These are phyloP conservation scores for Talaromyces piceae DNA, from an alignment of 2,329 filamentous ascomycete genomes.

Conservation along the genomic window DNA sequence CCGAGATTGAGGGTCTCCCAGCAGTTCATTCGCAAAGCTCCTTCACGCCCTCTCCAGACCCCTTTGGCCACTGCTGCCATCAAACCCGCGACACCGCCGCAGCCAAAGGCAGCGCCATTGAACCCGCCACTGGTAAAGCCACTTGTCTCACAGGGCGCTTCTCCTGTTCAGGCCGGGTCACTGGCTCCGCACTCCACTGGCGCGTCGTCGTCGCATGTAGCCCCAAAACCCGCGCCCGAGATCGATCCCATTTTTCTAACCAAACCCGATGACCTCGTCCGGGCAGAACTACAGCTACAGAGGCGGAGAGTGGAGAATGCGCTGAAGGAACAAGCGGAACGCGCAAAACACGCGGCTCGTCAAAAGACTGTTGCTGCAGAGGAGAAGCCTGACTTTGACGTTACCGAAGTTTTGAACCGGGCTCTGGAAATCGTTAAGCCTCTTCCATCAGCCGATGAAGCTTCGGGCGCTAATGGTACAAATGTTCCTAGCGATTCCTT, in stretches of 20 bases:
- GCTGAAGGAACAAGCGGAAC: slow-evolving; percentile 69
- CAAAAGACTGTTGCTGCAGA: slow-evolving; percentile 46
- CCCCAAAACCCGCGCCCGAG: slow-evolving; percentile 51
- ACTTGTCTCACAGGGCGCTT: slow-evolving; percentile 11
- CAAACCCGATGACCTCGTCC: slow-evolving; percentile 77
- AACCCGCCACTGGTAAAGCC: slow-evolving; percentile 15
- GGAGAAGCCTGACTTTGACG: slow-evolving; percentile 57
- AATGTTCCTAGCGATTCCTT: slow-evolving; percentile 69
- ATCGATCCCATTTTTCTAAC: slow-evolving; percentile 78
- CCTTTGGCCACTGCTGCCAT: slow-evolving; percentile 19
- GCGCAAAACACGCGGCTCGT: slow-evolving; percentile 45
- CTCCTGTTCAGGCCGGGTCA: slow-evolving; percentile 7
- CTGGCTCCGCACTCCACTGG: slow-evolving; percentile 1
- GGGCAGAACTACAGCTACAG: slow-evolving; percentile 71
- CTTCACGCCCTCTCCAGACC: slow-evolving; percentile 27
- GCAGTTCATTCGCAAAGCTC: slow-evolving; percentile 41
- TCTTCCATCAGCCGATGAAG: slow-evolving; percentile 51
- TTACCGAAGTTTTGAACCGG: slow-evolving; percentile 64
- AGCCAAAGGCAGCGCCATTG: slow-evolving; percentile 9
- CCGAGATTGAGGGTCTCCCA: slow-evolving; percentile 52
- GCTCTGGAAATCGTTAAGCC: slow-evolving; percentile 65
- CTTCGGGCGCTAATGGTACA: slow-evolving; percentile 49
- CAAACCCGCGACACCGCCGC: slow-evolving; percentile 14
- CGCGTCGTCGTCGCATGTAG: slow-evolving; percentile 26
- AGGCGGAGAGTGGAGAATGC: slow-evolving; percentile 72